Evolutionary conservation across 2,329 filamentous ascomycete genomes (phyloP), one percentile per base, ranked within the genome.

Genomic region (Aureobasidium namibiae): DNA sequence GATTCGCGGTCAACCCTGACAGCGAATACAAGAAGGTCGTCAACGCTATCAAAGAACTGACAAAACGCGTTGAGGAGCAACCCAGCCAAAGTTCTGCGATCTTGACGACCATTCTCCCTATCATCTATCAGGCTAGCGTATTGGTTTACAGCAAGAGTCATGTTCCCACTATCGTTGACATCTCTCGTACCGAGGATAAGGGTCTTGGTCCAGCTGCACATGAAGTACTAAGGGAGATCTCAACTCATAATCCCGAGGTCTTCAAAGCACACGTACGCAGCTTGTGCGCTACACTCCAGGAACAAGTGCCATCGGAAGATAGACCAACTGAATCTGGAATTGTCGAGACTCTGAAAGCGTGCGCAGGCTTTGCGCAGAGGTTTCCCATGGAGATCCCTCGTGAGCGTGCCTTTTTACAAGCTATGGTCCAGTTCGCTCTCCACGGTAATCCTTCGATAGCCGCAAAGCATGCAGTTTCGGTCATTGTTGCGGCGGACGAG

Each of bases 91-190:
- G 77, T n/a, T 67, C 73, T n/a, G 77, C 78, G 29, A 79, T 94
- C 48, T 75, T 95, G 3, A 90, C 95, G 36, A 95, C 90, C 0
- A 72, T 99, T 26, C 82, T 87, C 6, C 88, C 91, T 5, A 78
- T 99, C 16, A 77, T 97, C 4, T 96, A 95, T 70, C 85, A 90
- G 44, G 87, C 87, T 58, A 88, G 90, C 34, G 86, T 90, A 60
- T 80, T 99, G 63, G 82, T 96, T 64, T 96, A 95, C 76, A 99
- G 96, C 75, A 86, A 89, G 68, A 97, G 92, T 70, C 92, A 99
- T 70, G 85, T 99, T 18, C 85, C 92, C 3, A 86, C 90, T 0
- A 92, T 97, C 63, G 89, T 97, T 77, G 87, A 91, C 60, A 89
- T 87, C 67, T 91, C 92, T 11, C 87, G 90, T 67, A 92, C 85